Evolutionary conservation across 2,329 filamentous ascomycete genomes (phyloP).

Genomic region (Ophiostoma piceae): DNA sequence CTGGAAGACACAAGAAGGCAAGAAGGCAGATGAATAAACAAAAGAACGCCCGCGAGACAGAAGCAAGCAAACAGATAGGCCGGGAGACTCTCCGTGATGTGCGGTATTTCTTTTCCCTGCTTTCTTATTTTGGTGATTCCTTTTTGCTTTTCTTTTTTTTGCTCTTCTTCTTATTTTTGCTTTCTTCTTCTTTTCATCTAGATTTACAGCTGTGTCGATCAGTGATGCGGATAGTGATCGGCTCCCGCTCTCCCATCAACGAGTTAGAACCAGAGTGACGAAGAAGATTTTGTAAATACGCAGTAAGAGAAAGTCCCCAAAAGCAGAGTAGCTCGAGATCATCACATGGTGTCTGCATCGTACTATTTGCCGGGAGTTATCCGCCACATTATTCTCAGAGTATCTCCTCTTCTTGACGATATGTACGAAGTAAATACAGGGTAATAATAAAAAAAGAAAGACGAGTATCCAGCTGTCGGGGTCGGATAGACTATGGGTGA

Average conservation of each 20-base stretch:
- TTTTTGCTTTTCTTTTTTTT: background rate
- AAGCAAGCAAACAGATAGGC: constrained; percentile 14
- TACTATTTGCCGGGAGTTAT: background rate
- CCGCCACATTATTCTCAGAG: background rate
- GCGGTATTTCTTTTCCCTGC: background rate
- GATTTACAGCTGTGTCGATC: constrained; percentile 13
- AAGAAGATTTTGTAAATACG: background rate
- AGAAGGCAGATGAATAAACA: background rate
- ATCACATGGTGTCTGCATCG: background rate
- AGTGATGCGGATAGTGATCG: constrained; percentile 6
- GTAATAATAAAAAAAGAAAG: background rate
- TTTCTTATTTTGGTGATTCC: background rate
- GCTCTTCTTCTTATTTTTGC: background rate
- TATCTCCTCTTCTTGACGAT: background rate
- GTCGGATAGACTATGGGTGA: background rate
- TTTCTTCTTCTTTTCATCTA: background rate
- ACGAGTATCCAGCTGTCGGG: background rate
- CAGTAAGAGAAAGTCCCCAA: no score
- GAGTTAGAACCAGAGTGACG: background rate
- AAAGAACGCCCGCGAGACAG: constrained; percentile 13
- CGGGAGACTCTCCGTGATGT: constrained; percentile 15
- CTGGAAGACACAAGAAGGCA: background rate
- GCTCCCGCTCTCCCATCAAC: constrained; percentile 4
- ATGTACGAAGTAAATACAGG: background rate
- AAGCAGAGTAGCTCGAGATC: background rate